Evolutionary conservation across 2,329 filamentous ascomycete species (phyloP), one percentile per base, ranked within the genome.

Genomic region (Fusarium sublunatum): DNA sequence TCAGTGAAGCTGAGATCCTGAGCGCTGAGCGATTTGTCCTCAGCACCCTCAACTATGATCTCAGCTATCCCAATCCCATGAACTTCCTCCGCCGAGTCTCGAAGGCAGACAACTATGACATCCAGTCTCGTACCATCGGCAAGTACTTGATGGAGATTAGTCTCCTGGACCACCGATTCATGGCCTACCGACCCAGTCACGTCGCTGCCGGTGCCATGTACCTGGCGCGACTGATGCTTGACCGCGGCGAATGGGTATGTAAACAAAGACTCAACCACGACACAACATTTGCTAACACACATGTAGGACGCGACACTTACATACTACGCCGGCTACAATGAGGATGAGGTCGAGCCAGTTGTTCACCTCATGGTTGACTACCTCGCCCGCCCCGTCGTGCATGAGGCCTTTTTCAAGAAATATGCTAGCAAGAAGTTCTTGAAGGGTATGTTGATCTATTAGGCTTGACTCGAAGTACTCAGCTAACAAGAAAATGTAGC

Each of bases 331-430:
- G 95, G 95, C 53, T 99, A 98, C 78, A 90, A 86, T 3, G 94
- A 98, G 77, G 88, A 94, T 42, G 92, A 99, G 78, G 93, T 99
- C 69, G 87, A 94, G 76, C 94, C 94, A 10, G 91, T 98, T 36
- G 92, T 97, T 73, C 86, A 90, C 71, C 85, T 98, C 60, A 97
- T 99, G 93, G 88, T 99, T 61, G 93, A 99, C 77, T 99, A 99
- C 76, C 89, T 99, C 35, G 91, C 91, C 57, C 88, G 91, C 11
- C 95, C 94, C 25, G 91, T 97, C 50, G 86, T 89, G 39, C 95
- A 99, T 74, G 94, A 98, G 76, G 96, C 95, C 34, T 97, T 99
- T 84, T 98, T 97, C 85, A 97, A 96, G 86, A 99, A 99, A 80
- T 99, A 99, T 77, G 95, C 95, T 53, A 96, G 92, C 86, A 99